Conservation (phyloP, 169 alveolate species). For the Babesia gibsoni region DNA sequence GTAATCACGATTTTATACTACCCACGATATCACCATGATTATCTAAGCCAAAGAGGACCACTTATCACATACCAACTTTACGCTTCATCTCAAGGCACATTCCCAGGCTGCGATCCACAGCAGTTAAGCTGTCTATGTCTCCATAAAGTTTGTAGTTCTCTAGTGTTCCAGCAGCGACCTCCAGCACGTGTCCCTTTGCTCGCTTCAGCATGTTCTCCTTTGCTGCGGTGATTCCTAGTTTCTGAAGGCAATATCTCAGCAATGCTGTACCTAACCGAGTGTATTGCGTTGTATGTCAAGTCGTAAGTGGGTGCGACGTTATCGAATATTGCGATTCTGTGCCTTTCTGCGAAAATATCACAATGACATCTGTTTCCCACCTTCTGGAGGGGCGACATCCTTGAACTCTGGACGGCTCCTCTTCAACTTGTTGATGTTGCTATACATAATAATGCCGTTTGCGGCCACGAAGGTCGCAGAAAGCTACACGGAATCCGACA, state of each 20-base stretch:
- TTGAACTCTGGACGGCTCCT: slow-evolving; percentile 35
- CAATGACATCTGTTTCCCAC: not conserved
- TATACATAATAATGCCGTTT: slow-evolving; percentile 26
- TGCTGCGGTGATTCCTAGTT: slow-evolving; percentile 29
- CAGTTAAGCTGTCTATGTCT: slow-evolving; percentile 65
- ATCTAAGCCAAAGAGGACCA: not conserved
- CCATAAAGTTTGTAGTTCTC: slow-evolving; percentile 61
- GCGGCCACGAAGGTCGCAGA: slow-evolving; percentile 17
- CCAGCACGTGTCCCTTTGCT: slow-evolving; percentile 75
- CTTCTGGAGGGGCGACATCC: slow-evolving; percentile 41
- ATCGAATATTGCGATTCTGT: slow-evolving; percentile 50
- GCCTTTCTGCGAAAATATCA: slow-evolving; percentile 28
- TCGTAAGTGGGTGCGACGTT: slow-evolving; percentile 55
- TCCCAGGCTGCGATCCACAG: slow-evolving; percentile 68
- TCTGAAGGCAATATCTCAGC: not conserved
- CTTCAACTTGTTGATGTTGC: slow-evolving; percentile 7
- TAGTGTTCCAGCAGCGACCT: slow-evolving; percentile 76
- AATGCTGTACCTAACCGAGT: slow-evolving; percentile 5
- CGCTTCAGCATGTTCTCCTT: slow-evolving; percentile 56
- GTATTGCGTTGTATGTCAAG: not conserved
- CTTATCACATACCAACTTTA: slow-evolving; percentile 46
- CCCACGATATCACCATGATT: not conserved
- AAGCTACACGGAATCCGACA: slow-evolving; percentile 1
- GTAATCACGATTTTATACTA: not conserved
- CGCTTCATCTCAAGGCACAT: slow-evolving; percentile 74